phyloP scores from a whole-genome alignment of 2,329 filamentous ascomycete species.

The Paecilomyces sp. region DNA sequence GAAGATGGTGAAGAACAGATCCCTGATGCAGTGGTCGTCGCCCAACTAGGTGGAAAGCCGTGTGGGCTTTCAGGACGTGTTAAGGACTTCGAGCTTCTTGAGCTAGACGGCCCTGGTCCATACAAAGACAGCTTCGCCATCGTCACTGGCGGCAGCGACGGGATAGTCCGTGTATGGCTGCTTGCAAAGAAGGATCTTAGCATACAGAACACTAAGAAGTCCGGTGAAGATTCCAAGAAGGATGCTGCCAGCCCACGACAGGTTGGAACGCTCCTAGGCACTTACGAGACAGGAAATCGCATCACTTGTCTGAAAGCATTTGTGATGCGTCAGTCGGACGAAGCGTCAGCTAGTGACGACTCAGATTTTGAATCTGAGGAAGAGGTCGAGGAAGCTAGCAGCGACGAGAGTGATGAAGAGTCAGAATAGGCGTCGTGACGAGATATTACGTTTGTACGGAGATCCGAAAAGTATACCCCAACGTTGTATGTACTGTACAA shows the following conservation, averaged over 20 bases:
- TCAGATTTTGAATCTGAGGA: slow-evolving; percentile 45
- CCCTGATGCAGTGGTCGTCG: slow-evolving; percentile 56
- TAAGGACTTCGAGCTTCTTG: slow-evolving; percentile 76
- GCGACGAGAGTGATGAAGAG: slow-evolving; percentile 17
- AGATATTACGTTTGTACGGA: neutral
- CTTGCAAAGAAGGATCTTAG: slow-evolving; percentile 35
- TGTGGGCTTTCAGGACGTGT: slow-evolving; percentile 63
- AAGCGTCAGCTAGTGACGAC: slow-evolving; percentile 51
- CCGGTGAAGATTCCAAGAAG: slow-evolving; percentile 9
- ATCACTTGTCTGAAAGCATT: slow-evolving; percentile 87
- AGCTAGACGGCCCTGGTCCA: slow-evolving; percentile 26
- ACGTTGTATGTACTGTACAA: slow-evolving; percentile 1
- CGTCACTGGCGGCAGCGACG: slow-evolving; percentile 76
- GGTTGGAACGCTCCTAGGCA: slow-evolving; percentile 63
- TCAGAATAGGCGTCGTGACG: neutral
- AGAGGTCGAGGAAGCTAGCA: slow-evolving; percentile 20
- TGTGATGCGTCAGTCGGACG: slow-evolving; percentile 62
- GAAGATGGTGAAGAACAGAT: slow-evolving; percentile 47
- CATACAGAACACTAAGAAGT: slow-evolving; percentile 9
- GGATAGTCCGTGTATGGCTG: slow-evolving; percentile 71
- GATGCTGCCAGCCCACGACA: slow-evolving; percentile 25
- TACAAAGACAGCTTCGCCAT: slow-evolving; percentile 46
- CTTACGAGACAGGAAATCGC: slow-evolving; percentile 77
- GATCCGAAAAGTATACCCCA: neutral
- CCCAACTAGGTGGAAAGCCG: slow-evolving; percentile 69